These are phyloP conservation scores for Lipomyces anomalus DNA, from an alignment of 805 yeast genomes.

Conservation along the genomic window DNA sequence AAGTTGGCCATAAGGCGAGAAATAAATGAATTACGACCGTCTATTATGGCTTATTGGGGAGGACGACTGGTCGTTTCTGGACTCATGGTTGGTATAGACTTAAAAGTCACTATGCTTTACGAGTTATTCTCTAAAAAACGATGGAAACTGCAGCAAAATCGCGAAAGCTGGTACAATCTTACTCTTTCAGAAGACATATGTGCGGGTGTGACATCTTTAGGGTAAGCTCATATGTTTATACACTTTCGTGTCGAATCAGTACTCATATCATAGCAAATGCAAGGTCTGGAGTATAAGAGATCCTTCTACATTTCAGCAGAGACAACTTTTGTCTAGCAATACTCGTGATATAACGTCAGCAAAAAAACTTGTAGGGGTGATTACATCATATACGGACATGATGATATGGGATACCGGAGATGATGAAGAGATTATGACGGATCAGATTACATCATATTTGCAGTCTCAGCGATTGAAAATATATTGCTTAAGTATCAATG, in stretches of 20 bases:
- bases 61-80: constrained; percentile 22
- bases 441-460: constrained; percentile 1
- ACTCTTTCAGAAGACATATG: constrained; percentile 22
- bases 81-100: constrained; percentile 20
- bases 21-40: constrained; percentile 21
- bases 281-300: constrained; percentile 16
- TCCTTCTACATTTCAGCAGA: constrained; percentile 22
- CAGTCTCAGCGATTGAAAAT: constrained; percentile 2
- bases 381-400: constrained; percentile 16
- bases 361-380: constrained; percentile 12
- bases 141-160: constrained; percentile 21
- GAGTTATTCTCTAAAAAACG: constrained; percentile 20
- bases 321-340: constrained; percentile 20
- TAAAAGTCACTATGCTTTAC: constrained; percentile 17
- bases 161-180: constrained; percentile 24
- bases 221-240: too few relatives aligned
- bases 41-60: constrained; percentile 21
- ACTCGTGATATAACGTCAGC: constrained; percentile 22
- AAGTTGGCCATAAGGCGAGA: constrained; percentile 17
- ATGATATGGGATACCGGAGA: constrained; percentile 22
- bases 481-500: constrained; percentile 12
- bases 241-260: too few relatives aligned
- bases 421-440: constrained; percentile 16
- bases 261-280: too few relatives aligned
- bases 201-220: constrained; percentile 22